Evolutionary conservation across 768 basidiomycete genomes (phyloP).

Genomic region (Hortiboletus flavorubellus): DNA sequence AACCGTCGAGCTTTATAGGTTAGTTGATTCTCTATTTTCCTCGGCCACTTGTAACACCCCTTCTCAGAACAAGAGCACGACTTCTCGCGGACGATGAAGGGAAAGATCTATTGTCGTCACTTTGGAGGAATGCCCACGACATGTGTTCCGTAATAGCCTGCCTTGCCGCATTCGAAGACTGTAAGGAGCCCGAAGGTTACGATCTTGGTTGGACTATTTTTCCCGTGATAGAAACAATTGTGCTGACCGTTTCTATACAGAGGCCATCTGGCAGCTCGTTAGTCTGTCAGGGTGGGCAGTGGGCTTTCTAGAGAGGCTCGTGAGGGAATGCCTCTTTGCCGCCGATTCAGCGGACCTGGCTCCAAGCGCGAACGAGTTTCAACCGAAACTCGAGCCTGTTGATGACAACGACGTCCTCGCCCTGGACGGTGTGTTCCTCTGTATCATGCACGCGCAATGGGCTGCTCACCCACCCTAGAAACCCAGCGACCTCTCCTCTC

Average conservation of each 20-base stretch:
- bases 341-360: conserved; percentile 24
- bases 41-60: conserved; percentile 4
- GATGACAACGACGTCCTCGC: conserved; percentile 26
- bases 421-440: conserved; percentile 22
- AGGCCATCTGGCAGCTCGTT: conserved; percentile 70
- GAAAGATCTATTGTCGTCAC: conserved; percentile 38
- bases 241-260: conserved; percentile 34
- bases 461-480: conserved; percentile 31
- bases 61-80: conserved; percentile 33
- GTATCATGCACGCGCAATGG: conserved; percentile 39
- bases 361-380: conserved; percentile 9
- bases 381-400: conserved; percentile 26
- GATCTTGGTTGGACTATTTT: conserved; percentile 51
- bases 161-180: conserved; percentile 63
- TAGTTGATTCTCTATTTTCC: neutral
- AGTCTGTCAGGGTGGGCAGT: conserved; percentile 61
- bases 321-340: conserved; percentile 49
- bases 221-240: neutral
- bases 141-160: conserved; percentile 61
- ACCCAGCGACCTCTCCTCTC: conserved; percentile 8
- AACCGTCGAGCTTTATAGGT: conserved; percentile 39
- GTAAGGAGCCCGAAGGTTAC: conserved; percentile 56
- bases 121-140: conserved; percentile 65
- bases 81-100: conserved; percentile 32
- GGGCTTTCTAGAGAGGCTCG: conserved; percentile 54